A percentile compares a stretch with the other conserved stretches of the same genome.
phyloP scores from a whole-genome alignment of 208 protist species.

The Crithidia bombi region DNA sequence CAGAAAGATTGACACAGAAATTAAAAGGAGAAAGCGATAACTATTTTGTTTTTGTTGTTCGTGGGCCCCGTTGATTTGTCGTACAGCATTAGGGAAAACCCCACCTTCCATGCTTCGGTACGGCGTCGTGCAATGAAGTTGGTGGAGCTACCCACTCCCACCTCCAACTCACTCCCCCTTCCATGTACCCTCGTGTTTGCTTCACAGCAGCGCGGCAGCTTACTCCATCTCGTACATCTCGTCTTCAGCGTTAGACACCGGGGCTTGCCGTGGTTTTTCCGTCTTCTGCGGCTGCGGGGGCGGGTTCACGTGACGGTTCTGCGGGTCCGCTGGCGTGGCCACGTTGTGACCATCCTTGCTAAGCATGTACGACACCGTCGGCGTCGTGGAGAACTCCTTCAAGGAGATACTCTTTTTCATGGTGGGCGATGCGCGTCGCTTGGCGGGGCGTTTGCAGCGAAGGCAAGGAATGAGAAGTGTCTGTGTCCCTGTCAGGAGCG shows the following conservation, averaged over 20 bases:
- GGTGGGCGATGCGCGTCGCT: not conserved
- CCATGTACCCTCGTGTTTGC: not conserved
- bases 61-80: no score
- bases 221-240: conserved; percentile 92
- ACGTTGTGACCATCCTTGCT: conserved; percentile 90
- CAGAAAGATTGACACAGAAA: no score
- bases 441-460: no score
- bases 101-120: no score
- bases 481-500: no score
- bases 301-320: conserved; percentile 35
- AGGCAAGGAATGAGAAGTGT: no score
- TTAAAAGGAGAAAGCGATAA: no score
- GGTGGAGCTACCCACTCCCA: no score
- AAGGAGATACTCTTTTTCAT: conserved; percentile 92
- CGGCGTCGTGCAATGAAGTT: no score
- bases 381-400: conserved; percentile 91
- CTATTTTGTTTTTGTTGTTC: no score
- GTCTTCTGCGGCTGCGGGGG: conserved; percentile 41
- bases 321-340: conserved; percentile 42
- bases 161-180: no score
- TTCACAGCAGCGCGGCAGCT: not conserved
- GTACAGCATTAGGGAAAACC: no score
- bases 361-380: conserved; percentile 91
- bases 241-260: conserved; percentile 51
- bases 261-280: conserved; percentile 53